Percentiles rank a stretch among this genome's conserved stretches.
phyloP scores from a whole-genome alignment of 2,329 filamentous ascomycete species.

The Magnaporthiopsis rhizophila region DNA sequence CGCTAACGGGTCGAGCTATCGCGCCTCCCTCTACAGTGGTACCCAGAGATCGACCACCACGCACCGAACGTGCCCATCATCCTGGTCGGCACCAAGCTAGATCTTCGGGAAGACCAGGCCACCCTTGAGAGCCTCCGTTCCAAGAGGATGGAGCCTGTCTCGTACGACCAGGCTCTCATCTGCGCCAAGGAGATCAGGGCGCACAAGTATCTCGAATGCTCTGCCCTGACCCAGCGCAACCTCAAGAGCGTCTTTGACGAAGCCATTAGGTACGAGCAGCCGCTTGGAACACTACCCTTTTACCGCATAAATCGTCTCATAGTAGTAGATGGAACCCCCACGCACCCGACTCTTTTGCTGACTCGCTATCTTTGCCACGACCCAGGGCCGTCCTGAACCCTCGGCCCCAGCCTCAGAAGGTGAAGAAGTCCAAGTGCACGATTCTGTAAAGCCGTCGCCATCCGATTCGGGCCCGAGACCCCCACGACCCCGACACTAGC shows the following conservation, averaged over 20 bases:
- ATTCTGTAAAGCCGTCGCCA: conserved; percentile 45
- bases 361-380: conserved; percentile 5
- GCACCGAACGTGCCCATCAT: conserved; percentile 94
- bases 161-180: conserved; percentile 82
- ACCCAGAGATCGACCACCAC: conserved; percentile 94
- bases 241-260: conserved; percentile 98
- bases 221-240: conserved; percentile 90
- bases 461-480: neutral
- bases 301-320: no score
- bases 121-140: conserved; percentile 76
- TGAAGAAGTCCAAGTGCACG: conserved; percentile 60
- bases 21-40: conserved; percentile 57
- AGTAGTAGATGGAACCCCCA: no score
- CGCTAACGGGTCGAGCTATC: conserved; percentile 8
- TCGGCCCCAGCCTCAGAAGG: conserved; percentile 46
- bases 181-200: conserved; percentile 92
- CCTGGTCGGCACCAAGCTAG: conserved; percentile 92
- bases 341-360: no score
- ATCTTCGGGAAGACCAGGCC: conserved; percentile 80
- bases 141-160: conserved; percentile 95
- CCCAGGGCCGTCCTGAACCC: conserved; percentile 64
- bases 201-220: conserved; percentile 97
- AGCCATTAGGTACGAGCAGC: conserved; percentile 73
- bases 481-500: neutral
- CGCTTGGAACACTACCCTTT: no score